phyloP scores from a whole-genome alignment of 2,329 filamentous ascomycete genomes.

The Talaromyces rugulosus region DNA sequence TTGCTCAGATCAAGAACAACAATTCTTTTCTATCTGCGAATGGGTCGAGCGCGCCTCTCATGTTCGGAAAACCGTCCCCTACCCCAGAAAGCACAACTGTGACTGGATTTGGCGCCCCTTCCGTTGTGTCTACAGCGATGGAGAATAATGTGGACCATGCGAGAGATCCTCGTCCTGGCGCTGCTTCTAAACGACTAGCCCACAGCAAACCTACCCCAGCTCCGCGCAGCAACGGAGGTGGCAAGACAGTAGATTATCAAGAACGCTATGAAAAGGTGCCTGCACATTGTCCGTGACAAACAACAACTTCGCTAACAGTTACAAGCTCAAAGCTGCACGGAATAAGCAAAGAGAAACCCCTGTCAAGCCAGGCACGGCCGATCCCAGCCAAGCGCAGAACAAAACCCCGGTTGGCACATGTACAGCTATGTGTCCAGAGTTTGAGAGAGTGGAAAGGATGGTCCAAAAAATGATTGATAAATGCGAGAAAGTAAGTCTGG shows the following conservation, averaged over 20 bases:
- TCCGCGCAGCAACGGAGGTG: conserved; percentile 21
- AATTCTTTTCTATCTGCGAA: conserved; percentile 1
- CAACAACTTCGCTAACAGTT: background rate
- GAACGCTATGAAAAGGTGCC: conserved; percentile 36
- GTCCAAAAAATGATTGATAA: conserved; percentile 59
- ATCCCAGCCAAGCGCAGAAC: conserved; percentile 57
- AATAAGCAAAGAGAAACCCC: conserved; percentile 48
- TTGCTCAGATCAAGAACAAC: conserved; percentile 14
- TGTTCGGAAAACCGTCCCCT: conserved; percentile 14
- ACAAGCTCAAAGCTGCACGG: conserved; percentile 47
- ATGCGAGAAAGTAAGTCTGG: conserved; percentile 51
- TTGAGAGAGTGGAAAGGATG: conserved; percentile 58
- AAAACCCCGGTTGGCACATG: conserved; percentile 60
- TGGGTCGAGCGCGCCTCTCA: conserved; percentile 1
- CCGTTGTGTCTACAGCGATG: conserved; percentile 11
- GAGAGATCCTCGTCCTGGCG: conserved; percentile 15
- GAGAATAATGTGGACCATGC: conserved; percentile 13
- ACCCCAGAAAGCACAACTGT: conserved; percentile 17
- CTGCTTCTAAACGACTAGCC: conserved; percentile 4
- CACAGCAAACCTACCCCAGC: conserved; percentile 12
- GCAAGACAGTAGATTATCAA: conserved; percentile 23
- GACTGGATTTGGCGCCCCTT: conserved; percentile 15
- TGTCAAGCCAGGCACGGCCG: conserved; percentile 51
- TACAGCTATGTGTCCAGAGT: conserved; percentile 62
- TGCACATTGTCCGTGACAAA: background rate